Base-by-base conservation (phyloP, 345 rosid genomes). In the Salix koriyanagi region DNA sequence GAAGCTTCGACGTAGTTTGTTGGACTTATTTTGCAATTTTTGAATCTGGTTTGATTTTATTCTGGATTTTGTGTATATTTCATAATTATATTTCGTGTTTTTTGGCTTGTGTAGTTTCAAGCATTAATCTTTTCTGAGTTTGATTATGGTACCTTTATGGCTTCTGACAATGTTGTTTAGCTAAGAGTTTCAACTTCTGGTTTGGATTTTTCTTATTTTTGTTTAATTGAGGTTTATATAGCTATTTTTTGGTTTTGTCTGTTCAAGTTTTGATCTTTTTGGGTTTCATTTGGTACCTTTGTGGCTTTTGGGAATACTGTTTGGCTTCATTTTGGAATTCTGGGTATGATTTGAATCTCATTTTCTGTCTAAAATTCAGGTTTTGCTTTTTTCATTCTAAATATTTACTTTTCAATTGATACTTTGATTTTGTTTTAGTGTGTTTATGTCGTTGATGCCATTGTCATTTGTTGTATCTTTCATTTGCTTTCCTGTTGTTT, bases 271-370 rank as follows among this genome's bases (percentile, higher is more conserved):
- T 23, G 25, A 54, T n/a, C 16, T 52, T 65, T 68, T 39, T 28
- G 37, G 52, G 48, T 15, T 62, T n/a, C 54, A 39, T 6, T 61
- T 73, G 36, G 26, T 58, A n/a, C 14, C 62, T 58, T 23, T n/a
- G 28, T n/a, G 62, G 62, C 30, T 41, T 26, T 10, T 41, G 7
- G 14, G 19, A n/a, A 37, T 23, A 4, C 18, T 36, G 18, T 18
- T 39, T 16, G 25, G 21, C 36, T 69, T 54, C 56, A 41, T 12
- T 64, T 13, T 58, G 37, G 50, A 14, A 65, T 62, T 41, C 42
- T 74, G 64, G 77, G 65, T 82, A 64, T 73, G 8, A 5, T 73
- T 71, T 37, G 12, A 69, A 67, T 72, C 11, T 75, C 56, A 34
- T 18, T 42, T 58, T 73, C 61, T 34, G 28, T 19, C 41, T 11